Evolutionary conservation across 192 early-diverging fungal species (phyloP).

Genomic region (Phycomyces blakesleeanus): DNA sequence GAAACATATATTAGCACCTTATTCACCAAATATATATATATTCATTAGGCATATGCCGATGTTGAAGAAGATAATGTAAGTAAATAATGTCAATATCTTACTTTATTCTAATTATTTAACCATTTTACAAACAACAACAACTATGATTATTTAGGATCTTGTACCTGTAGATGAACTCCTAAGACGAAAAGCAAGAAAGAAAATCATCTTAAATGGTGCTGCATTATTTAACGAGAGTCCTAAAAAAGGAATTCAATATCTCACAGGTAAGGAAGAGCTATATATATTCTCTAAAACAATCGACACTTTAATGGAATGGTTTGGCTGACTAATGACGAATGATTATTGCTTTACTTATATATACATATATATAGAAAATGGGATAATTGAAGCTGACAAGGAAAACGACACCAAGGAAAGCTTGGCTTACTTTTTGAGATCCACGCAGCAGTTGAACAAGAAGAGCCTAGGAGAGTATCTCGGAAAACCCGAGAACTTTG

Average conservation of each 20-base stretch:
- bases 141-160: slow-evolving; percentile 26
- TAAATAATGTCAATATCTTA: neutral
- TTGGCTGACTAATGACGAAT: too few relatives aligned
- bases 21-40: too few relatives aligned
- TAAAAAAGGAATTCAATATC: slow-evolving; percentile 79
- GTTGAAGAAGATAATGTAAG: slow-evolving; percentile 22
- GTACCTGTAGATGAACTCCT: slow-evolving; percentile 26
- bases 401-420: slow-evolving; percentile 48
- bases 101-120: neutral
- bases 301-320: too few relatives aligned
- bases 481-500: slow-evolving; percentile 78
- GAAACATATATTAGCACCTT: too few relatives aligned
- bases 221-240: slow-evolving; percentile 81
- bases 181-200: slow-evolving; percentile 66
- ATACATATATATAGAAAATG: slow-evolving; percentile 25
- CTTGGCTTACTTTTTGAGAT: slow-evolving; percentile 73
- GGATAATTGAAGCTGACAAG: slow-evolving; percentile 39
- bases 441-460: slow-evolving; percentile 86
- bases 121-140: too few relatives aligned
- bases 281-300: too few relatives aligned
- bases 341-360: slow-evolving; percentile 3
- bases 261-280: slow-evolving; percentile 54
- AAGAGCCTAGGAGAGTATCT: slow-evolving; percentile 84
- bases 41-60: slow-evolving; percentile 17
- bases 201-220: slow-evolving; percentile 73